phyloP scores from a whole-genome alignment of 495 filamentous ascomycete genomes.

The Neurospora hispaniola region DNA sequence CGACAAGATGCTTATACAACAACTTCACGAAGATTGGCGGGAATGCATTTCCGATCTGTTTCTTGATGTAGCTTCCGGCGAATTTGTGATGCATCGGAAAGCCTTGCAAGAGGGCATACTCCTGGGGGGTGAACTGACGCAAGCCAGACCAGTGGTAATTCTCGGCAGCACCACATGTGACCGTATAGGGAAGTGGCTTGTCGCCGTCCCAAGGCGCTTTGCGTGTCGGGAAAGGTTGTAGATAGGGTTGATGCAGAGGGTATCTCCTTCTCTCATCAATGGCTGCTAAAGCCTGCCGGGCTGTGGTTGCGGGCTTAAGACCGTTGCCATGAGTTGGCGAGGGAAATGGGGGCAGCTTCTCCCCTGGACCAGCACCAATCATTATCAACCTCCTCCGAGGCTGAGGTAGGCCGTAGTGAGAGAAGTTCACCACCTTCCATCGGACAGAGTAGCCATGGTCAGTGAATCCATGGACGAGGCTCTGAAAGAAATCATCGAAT shows the following conservation, averaged over 20 bases:
- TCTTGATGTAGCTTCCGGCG: slow-evolving; percentile 33
- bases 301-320: slow-evolving; percentile 22
- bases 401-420: slow-evolving; percentile 34
- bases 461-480: slow-evolving; percentile 54
- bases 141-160: slow-evolving; percentile 60
- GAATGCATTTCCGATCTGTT: slow-evolving; percentile 83
- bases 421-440: slow-evolving; percentile 40
- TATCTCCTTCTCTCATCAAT: slow-evolving; percentile 28
- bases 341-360: slow-evolving; percentile 61
- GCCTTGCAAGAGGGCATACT: slow-evolving; percentile 65
- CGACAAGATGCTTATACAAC: slow-evolving; percentile 48
- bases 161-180: slow-evolving; percentile 61
- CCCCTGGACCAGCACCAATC: slow-evolving; percentile 71
- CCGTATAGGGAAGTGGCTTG: slow-evolving; percentile 38
- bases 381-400: slow-evolving; percentile 52
- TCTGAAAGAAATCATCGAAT: slow-evolving; percentile 43
- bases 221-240: slow-evolving; percentile 14
- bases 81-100: slow-evolving; percentile 64
- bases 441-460: slow-evolving; percentile 56
- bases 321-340: slow-evolving; percentile 51
- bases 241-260: slow-evolving; percentile 17
- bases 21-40: slow-evolving; percentile 53
- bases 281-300: slow-evolving; percentile 12
- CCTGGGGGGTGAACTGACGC: slow-evolving; percentile 58
- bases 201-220: slow-evolving; percentile 29